Evolutionary conservation across 2,329 filamentous ascomycete genomes (phyloP).

Genomic region (Cladophialophora immunda): DNA sequence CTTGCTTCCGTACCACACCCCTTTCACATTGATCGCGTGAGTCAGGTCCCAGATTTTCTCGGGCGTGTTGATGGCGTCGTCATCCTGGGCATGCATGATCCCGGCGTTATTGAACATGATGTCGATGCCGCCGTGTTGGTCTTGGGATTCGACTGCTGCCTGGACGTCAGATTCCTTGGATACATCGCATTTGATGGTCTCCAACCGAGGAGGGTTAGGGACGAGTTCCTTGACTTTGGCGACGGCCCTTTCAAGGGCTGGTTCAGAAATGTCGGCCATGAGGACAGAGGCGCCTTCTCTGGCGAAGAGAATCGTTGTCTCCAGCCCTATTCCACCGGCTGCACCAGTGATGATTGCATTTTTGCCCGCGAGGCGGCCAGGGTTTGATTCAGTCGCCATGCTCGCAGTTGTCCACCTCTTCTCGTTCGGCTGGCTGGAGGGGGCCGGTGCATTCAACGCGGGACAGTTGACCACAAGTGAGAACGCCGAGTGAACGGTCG

Average conservation of each 20-base stretch:
- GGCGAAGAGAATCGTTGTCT: constrained; percentile 88
- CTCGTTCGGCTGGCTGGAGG: background rate
- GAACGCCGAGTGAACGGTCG: background rate
- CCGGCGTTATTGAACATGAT: constrained; percentile 98
- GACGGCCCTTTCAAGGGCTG: constrained; percentile 78
- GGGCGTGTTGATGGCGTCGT: constrained; percentile 81
- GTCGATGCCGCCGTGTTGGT: constrained; percentile 87
- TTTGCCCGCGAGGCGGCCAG: constrained; percentile 67
- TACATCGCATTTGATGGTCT: constrained; percentile 74
- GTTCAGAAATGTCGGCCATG: constrained; percentile 83
- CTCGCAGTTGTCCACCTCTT: background rate
- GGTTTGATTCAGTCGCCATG: constrained; percentile 32
- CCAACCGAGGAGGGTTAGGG: constrained; percentile 61
- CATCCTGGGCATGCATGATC: constrained; percentile 89
- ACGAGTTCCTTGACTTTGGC: constrained; percentile 78
- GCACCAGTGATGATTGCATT: constrained; percentile 59
- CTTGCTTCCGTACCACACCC: constrained; percentile 96
- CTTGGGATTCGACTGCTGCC: constrained; percentile 75
- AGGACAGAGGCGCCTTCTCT: constrained; percentile 87
- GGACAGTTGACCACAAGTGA: background rate
- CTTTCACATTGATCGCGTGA: constrained; percentile 95
- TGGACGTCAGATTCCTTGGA: constrained; percentile 83
- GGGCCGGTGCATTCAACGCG: background rate
- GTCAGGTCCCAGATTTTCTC: constrained; percentile 95
- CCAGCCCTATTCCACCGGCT: constrained; percentile 85